A percentile compares a stretch with the other conserved stretches of the same genome.
Evolutionary conservation across 169 alveolate genomes (phyloP).

Genomic region (Cryptosporidium meleagridis): DNA sequence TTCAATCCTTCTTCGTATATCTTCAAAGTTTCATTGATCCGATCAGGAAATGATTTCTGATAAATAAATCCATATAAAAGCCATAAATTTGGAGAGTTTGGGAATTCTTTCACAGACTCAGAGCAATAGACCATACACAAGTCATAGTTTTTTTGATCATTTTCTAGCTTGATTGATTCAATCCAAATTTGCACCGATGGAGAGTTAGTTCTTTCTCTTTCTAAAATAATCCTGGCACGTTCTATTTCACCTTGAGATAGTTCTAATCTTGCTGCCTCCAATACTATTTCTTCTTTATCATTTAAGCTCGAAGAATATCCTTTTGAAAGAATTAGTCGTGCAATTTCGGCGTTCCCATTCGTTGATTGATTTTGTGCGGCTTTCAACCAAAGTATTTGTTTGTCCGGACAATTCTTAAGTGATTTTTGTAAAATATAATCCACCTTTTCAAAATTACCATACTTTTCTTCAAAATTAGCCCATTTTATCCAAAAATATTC

Average conservation of each 20-base stretch:
- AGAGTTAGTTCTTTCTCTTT: slow-evolving; percentile 88
- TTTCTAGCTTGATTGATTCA: slow-evolving; percentile 92
- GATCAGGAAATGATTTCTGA: neutral
- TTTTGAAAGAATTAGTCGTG: slow-evolving; percentile 89
- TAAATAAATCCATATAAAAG: slow-evolving; percentile 27
- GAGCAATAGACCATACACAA: slow-evolving; percentile 9
- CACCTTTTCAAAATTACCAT: slow-evolving; percentile 88
- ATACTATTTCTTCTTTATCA: slow-evolving; percentile 86
- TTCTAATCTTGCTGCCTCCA: slow-evolving; percentile 92
- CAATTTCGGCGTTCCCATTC: slow-evolving; percentile 88
- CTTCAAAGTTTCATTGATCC: slow-evolving; percentile 65
- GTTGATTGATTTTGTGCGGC: slow-evolving; percentile 92
- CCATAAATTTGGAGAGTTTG: slow-evolving; percentile 40
- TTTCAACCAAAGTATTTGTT: slow-evolving; percentile 93
- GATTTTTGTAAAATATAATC: slow-evolving; percentile 85
- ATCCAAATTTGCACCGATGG: slow-evolving; percentile 89
- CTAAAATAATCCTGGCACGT: slow-evolving; percentile 92
- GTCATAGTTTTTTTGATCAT: slow-evolving; percentile 83
- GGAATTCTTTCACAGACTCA: slow-evolving; percentile 29
- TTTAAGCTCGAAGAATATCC: slow-evolving; percentile 88
- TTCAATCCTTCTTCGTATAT: slow-evolving; percentile 80
- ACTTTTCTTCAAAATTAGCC: slow-evolving; percentile 94
- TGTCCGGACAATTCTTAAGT: slow-evolving; percentile 86
- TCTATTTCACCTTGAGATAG: slow-evolving; percentile 91
- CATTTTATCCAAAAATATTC: slow-evolving; percentile 93